Percentiles rank a stretch among this genome's conserved stretches.
Evolutionary conservation across 2,329 filamentous ascomycete genomes (phyloP).

Genomic region (Fusarium duplospermum): DNA sequence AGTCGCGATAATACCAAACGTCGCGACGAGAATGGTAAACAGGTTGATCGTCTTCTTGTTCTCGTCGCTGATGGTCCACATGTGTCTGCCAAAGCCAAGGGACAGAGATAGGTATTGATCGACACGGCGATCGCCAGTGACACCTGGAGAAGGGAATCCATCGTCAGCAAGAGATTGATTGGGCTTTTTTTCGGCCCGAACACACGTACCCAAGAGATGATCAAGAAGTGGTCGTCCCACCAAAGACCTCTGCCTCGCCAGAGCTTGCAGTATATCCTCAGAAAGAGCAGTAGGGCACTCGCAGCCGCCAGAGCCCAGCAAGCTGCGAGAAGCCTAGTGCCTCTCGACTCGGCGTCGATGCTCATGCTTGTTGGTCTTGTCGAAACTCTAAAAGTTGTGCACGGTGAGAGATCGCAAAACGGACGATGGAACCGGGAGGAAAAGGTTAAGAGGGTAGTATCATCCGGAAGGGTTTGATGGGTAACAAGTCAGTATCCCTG

Average conservation of each 20-base stretch:
- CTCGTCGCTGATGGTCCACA: slow-evolving; percentile 37
- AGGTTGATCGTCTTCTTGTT: slow-evolving; percentile 43
- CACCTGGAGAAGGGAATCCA: slow-evolving; percentile 26
- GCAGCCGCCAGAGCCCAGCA: slow-evolving; percentile 45
- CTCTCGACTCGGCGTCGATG: slow-evolving; percentile 35
- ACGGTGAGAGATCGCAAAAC: neutral
- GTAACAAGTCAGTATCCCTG: slow-evolving; percentile 23
- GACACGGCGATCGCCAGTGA: slow-evolving; percentile 45
- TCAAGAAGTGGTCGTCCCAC: slow-evolving; percentile 52
- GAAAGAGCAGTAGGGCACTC: slow-evolving; percentile 41
- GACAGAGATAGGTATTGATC: slow-evolving; percentile 48
- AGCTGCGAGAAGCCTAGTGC: slow-evolving; percentile 44
- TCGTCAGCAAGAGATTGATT: neutral
- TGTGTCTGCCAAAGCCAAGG: slow-evolving; percentile 44
- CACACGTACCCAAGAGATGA: slow-evolving; percentile 50
- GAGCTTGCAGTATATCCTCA: slow-evolving; percentile 53
- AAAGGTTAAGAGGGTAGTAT: neutral
- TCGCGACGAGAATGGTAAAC: slow-evolving; percentile 43
- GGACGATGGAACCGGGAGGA: neutral
- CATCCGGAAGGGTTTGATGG: neutral
- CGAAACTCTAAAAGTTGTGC: neutral
- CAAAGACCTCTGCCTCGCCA: slow-evolving; percentile 50
- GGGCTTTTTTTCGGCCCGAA: slow-evolving; percentile 18
- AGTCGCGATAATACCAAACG: slow-evolving; percentile 50
- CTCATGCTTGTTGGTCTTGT: neutral